Base-by-base conservation (phyloP, 805 yeast species). In the Nakazawaea laoshanensis region DNA sequence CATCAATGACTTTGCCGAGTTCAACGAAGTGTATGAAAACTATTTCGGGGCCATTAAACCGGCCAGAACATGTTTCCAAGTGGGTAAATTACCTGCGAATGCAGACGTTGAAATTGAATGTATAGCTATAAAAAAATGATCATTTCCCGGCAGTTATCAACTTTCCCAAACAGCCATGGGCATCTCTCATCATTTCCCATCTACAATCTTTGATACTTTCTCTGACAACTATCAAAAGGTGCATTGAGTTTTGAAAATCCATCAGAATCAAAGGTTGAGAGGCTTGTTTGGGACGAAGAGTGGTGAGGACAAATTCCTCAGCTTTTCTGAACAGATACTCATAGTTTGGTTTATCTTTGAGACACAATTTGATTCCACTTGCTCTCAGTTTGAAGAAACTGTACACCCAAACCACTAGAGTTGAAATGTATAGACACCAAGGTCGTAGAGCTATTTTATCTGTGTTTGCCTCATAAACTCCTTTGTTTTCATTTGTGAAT, bases 11-110 rank as follows among this genome's bases (percentile, higher is more conserved):
- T 65, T 65, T 39, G 65, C 53, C 30, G 60, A 56, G 36, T 64
- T 64, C 53, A 65, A 65, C 49, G 38, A 46, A 9, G 70, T 64
- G 19, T 65, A 65, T 44, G 57, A 46, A 29, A 61, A 64, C 47
- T 62, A 63, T 49, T 65, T 65, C 46, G 52, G 38, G 40, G 61
- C 52, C 25, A 65, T 60, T 51, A 63, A 63, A 49, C 70, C 70
- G 5, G 70, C 70, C 33, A 62, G 70, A 54, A 62, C 69, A 4
- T 64, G 70, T 53, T 62, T 64, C 42, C 69, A 69, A 20, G 69
- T 62, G 32, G 64, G 63, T 49, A 59, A 59, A 44, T 62, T 65
- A 49, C 70, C 70, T 15, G 63, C 63, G 49, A 67, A 65, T 13
- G 67, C 61, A 34, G 57, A 49, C 35, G 56, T 65, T 44, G 70